Conservation (phyloP, 805 yeast species). For the Suhomyces xylopsoci region DNA sequence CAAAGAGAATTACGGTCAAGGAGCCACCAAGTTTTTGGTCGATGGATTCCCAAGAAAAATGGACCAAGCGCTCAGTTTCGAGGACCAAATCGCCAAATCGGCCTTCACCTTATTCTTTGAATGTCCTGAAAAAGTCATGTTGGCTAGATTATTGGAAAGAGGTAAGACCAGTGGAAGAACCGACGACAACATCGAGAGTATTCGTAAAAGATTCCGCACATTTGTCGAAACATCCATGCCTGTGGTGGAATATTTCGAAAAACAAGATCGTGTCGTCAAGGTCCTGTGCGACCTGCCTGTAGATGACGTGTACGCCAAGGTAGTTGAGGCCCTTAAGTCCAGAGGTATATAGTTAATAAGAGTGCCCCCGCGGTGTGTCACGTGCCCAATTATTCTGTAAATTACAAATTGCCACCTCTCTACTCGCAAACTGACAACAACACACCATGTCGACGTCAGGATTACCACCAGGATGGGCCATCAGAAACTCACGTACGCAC, state of each 20-base stretch:
- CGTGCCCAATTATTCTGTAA: background rate
- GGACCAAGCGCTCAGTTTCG: slow-evolving; percentile 97
- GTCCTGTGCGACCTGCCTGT: slow-evolving; percentile 78
- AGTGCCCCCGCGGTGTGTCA: background rate
- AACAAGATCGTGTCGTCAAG: slow-evolving; percentile 70
- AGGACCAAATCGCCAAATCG: slow-evolving; percentile 68
- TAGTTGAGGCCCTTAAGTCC: slow-evolving; percentile 57
- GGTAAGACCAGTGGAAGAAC: slow-evolving; percentile 93
- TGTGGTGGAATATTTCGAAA: slow-evolving; percentile 78
- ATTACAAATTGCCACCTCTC: background rate
- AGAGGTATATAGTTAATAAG: slow-evolving; percentile 25
- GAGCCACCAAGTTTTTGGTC: slow-evolving; percentile 66
- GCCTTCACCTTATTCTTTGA: slow-evolving; percentile 72
- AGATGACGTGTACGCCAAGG: slow-evolving; percentile 70
- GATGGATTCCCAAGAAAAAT: slow-evolving; percentile 98
- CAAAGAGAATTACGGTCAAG: slow-evolving; percentile 45
- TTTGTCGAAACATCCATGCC: slow-evolving; percentile 91
- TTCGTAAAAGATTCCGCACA: slow-evolving; percentile 82
- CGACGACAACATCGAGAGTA: slow-evolving; percentile 90
- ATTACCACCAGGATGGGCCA: slow-evolving; percentile 81
- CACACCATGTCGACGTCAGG: slow-evolving; percentile 50
- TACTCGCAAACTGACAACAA: background rate
- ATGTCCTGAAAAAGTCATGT: slow-evolving; percentile 81
- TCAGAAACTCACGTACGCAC: slow-evolving; percentile 73
- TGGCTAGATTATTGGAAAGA: slow-evolving; percentile 78